phyloP scores from a whole-genome alignment of 2,329 filamentous ascomycete genomes.

The Fusarium nygamai region DNA sequence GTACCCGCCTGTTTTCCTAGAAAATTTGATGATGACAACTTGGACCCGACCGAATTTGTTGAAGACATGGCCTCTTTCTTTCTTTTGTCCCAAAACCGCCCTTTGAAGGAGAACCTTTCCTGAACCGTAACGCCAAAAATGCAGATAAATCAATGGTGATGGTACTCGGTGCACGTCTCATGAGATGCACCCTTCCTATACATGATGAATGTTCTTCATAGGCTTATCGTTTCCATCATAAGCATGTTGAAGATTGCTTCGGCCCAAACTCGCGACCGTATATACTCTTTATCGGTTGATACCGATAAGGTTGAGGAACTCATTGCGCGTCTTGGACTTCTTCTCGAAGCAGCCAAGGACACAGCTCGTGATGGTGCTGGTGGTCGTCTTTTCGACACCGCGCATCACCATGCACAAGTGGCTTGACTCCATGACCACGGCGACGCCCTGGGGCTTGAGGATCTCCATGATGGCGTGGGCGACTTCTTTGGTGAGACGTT shows the following conservation, averaged over 20 bases:
- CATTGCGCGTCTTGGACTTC: slow-evolving; percentile 92
- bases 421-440: slow-evolving; percentile 96
- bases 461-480: slow-evolving; percentile 94
- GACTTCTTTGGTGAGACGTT: slow-evolving; percentile 94
- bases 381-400: slow-evolving; percentile 91
- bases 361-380: slow-evolving; percentile 92
- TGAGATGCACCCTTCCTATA: slow-evolving; percentile 12
- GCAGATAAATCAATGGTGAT: slow-evolving; percentile 26
- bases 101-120: slow-evolving; percentile 13
- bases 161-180: background rate
- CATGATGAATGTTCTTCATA: slow-evolving; percentile 30
- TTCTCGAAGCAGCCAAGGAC: slow-evolving; percentile 96
- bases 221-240: slow-evolving; percentile 23
- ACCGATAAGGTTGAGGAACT: slow-evolving; percentile 85
- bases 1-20: slow-evolving; percentile 22
- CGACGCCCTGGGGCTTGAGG: slow-evolving; percentile 91
- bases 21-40: slow-evolving; percentile 26
- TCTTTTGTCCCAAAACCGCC: slow-evolving; percentile 27
- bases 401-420: slow-evolving; percentile 99
- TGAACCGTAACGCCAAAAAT: slow-evolving; percentile 31
- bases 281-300: slow-evolving; percentile 57
- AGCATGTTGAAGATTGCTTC: slow-evolving; percentile 31
- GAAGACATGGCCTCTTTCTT: slow-evolving; percentile 43
- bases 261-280: background rate
- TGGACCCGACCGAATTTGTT: slow-evolving; percentile 45